Conservation (phyloP, 306 rosid genomes). For the Castanopsis chinensis region DNA sequence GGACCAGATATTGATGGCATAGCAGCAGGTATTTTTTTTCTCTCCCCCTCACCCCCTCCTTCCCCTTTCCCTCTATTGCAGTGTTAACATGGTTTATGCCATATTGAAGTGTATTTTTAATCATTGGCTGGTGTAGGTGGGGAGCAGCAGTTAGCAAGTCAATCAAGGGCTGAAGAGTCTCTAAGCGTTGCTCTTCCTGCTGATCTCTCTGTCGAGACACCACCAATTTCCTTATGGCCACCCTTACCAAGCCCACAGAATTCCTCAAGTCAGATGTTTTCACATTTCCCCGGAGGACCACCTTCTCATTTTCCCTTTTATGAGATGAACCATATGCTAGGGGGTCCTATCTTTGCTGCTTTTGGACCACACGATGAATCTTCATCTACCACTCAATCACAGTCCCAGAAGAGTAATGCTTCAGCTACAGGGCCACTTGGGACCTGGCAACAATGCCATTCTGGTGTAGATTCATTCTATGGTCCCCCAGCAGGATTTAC, state of each 20-base stretch:
- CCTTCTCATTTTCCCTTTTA: constrained; percentile 87
- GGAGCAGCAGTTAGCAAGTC: constrained; percentile 57
- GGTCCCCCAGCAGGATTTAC: constrained; percentile 91
- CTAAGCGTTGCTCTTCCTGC: constrained; percentile 88
- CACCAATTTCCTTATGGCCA: constrained; percentile 84
- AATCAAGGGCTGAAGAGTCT: constrained; percentile 79
- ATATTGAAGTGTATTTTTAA: neutral
- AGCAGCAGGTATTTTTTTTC: constrained; percentile 46
- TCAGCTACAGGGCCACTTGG: constrained; percentile 66
- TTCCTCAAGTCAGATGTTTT: constrained; percentile 77
- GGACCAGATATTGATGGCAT: constrained; percentile 57
- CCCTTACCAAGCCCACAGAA: constrained; percentile 68
- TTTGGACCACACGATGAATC: constrained; percentile 90
- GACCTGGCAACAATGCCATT: constrained; percentile 89
- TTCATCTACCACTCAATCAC: constrained; percentile 57
- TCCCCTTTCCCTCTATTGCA: neutral
- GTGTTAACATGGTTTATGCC: neutral
- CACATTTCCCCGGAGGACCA: constrained; percentile 78
- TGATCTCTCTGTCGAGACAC: constrained; percentile 87
- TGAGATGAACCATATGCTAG: constrained; percentile 94
- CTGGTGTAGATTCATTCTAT: constrained; percentile 88
- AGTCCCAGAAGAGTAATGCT: constrained; percentile 58
- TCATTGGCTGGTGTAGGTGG: constrained; percentile 54
- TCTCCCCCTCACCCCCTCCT: neutral
- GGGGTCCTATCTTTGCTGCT: constrained; percentile 89